phyloP scores from a whole-genome alignment of 2,329 filamentous ascomycete species.

The Hymenoscyphus scutula region DNA sequence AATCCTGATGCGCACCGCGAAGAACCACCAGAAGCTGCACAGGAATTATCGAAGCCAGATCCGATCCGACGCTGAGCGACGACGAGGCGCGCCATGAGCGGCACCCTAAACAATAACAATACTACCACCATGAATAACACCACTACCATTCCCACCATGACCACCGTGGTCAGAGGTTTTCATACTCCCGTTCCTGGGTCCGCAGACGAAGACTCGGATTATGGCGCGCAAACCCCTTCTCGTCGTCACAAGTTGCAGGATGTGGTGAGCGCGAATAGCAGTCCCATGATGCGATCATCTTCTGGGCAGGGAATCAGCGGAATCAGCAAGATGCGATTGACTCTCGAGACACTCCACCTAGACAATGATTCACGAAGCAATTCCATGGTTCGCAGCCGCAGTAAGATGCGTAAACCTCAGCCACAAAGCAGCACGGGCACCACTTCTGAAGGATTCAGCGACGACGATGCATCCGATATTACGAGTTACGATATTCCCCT shows the following conservation, averaged over 20 bases:
- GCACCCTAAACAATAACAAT: background rate
- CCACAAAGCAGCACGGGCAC: constrained; percentile 44
- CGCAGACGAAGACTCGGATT: constrained; percentile 55
- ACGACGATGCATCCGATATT: constrained; percentile 64
- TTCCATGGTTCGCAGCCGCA: constrained; percentile 54
- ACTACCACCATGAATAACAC: constrained; percentile 15
- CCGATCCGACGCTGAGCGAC: constrained; percentile 36
- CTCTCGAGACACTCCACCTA: constrained; percentile 76
- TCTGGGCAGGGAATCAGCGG: constrained; percentile 57
- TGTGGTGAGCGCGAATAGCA: constrained; percentile 57
- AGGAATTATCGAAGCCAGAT: constrained; percentile 38
- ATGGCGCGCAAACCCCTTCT: constrained; percentile 41
- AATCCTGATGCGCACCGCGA: constrained; percentile 35
- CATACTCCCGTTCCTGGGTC: constrained; percentile 42
- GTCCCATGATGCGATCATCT: constrained; percentile 53
- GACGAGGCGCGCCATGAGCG: constrained; percentile 37
- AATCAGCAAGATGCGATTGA: constrained; percentile 77
- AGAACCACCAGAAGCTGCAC: constrained; percentile 34
- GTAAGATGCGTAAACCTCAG: constrained; percentile 55
- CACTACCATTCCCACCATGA: constrained; percentile 33
- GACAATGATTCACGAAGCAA: constrained; percentile 52
- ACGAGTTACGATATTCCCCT: constrained; percentile 84
- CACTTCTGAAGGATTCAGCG: constrained; percentile 46
- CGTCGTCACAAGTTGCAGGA: constrained; percentile 38
- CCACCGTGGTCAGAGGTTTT: constrained; percentile 36